These are phyloP conservation scores for Lachnellula subtilissima DNA, from an alignment of 2,329 filamentous ascomycete species.

Conservation along the genomic window DNA sequence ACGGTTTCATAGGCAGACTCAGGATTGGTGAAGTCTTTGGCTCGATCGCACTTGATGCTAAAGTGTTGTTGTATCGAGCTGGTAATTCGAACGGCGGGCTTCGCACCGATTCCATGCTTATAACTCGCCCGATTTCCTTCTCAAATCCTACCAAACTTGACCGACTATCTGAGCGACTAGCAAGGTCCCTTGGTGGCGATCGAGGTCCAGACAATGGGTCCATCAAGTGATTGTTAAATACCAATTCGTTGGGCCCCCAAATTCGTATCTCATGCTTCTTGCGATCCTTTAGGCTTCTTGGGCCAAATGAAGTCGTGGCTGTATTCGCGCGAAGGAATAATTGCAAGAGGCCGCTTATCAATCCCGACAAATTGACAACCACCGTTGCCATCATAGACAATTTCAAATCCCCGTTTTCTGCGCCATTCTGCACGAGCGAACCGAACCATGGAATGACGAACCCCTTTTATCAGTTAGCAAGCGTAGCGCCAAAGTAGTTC, in stretches of 20 bases:
- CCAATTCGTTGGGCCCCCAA: constrained; percentile 38
- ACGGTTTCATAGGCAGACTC: background rate
- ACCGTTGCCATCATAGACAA: constrained; percentile 61
- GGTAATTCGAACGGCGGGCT: constrained; percentile 9
- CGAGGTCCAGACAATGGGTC: constrained; percentile 25
- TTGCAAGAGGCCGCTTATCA: constrained; percentile 61
- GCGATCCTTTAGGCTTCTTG: constrained; percentile 45
- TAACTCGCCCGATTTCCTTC: constrained; percentile 14
- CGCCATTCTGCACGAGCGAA: constrained; percentile 45
- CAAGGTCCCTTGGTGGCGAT: constrained; percentile 10
- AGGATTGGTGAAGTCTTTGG: background rate
- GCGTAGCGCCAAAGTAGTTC: constrained; percentile 7
- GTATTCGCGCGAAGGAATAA: constrained; percentile 62
- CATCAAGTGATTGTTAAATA: constrained; percentile 24
- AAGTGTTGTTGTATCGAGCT: constrained; percentile 1
- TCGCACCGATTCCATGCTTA: constrained; percentile 21
- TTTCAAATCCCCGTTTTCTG: constrained; percentile 38
- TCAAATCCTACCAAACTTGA: constrained; percentile 21
- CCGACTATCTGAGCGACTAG: constrained; percentile 18
- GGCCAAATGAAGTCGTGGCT: constrained; percentile 49
- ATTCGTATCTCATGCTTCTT: constrained; percentile 44
- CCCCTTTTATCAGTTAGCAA: constrained; percentile 39
- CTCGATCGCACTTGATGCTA: background rate
- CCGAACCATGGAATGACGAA: constrained; percentile 62
- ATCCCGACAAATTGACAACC: constrained; percentile 59